Evolutionary conservation across 345 rosid species (phyloP), one percentile per base, ranked within the genome.

Genomic region (Linum usitatissimum): DNA sequence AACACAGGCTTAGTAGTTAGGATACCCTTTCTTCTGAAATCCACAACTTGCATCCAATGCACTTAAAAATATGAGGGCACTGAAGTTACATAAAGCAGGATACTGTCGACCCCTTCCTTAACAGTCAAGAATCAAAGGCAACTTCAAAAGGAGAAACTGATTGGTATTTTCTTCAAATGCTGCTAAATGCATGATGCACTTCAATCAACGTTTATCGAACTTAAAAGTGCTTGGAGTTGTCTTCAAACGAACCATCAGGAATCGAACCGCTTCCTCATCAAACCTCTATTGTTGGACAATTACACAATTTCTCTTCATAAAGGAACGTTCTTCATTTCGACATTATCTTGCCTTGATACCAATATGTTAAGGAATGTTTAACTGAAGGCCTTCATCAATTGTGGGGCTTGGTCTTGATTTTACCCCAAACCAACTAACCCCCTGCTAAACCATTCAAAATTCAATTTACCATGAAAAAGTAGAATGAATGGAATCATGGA

Each of bases 401-500:
- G 82, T 77, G 89, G 93, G 95, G 88, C 87, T 86, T 86, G 81
- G 84, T 78, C 90, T 83, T 86, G 91, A 64, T 83, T 86, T 83
- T 88, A 88, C 94, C 82, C 83, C 90, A 88, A 88, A 86, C 92
- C 90, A 86, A 91, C 84, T 84, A 68, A 76, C 84, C 90, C 95
- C 98, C 96, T 88, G 98, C 82, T 84, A 86, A 91, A 81, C 86
- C 88, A 88, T 76, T 82, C 72, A 86, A 82, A 76, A 63, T 78
- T 79, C 70, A 82, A 84, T 75, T 70, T 65, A 70, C 87, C 38
- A 76, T 28, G 74, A 64, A 81, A 70, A 59, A 69, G 56, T 31
- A 53, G 72, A 61, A 61, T 60, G 54, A 79, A 40, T 60, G 73
- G 67, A 54, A 49, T 45, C 51, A 45, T 45, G 14, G 51, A 10